Percentiles rank a stretch among this genome's conserved stretches.
These are phyloP conservation scores for Tetrapyrgos nigripes DNA, from an alignment of 1,284 basidiomycete species.

Conservation along the genomic window DNA sequence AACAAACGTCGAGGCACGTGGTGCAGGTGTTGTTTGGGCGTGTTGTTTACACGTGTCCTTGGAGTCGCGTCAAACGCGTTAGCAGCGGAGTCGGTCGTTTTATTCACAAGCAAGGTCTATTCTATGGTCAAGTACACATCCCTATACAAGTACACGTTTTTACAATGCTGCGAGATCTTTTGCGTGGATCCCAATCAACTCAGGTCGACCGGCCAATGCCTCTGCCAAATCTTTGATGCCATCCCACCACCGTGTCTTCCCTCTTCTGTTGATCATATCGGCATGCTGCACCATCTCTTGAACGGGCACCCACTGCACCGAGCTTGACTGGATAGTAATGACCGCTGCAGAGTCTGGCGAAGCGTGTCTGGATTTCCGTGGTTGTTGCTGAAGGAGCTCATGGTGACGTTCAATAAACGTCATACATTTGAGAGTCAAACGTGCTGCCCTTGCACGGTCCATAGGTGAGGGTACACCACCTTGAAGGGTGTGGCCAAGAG, in stretches of 20 bases:
- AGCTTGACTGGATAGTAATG: conserved; percentile 88
- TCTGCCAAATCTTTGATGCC: conserved; percentile 75
- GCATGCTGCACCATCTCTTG: conserved; percentile 85
- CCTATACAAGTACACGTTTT: background rate
- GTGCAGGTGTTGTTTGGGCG: background rate
- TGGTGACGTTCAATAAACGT: conserved; percentile 91
- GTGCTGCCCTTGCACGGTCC: conserved; percentile 91
- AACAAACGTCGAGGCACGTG: background rate
- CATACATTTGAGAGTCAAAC: conserved; percentile 93
- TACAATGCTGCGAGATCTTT: conserved; percentile 21
- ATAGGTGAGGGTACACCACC: conserved; percentile 94
- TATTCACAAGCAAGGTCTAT: no score
- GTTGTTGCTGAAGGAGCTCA: conserved; percentile 51
- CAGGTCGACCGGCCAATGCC: conserved; percentile 67
- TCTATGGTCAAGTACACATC: background rate
- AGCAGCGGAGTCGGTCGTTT: no score
- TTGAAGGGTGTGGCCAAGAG: conserved; percentile 95
- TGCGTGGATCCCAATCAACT: conserved; percentile 47
- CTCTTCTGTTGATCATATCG: conserved; percentile 90
- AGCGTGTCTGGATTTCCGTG: conserved; percentile 56
- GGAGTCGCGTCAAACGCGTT: no score
- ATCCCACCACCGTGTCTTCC: conserved; percentile 86
- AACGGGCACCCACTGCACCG: conserved; percentile 84
- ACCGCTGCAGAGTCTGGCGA: conserved; percentile 80
- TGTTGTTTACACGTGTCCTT: no score